phyloP scores from a whole-genome alignment of 169 alveolate genomes.

The Besnoitia besnoiti region DNA sequence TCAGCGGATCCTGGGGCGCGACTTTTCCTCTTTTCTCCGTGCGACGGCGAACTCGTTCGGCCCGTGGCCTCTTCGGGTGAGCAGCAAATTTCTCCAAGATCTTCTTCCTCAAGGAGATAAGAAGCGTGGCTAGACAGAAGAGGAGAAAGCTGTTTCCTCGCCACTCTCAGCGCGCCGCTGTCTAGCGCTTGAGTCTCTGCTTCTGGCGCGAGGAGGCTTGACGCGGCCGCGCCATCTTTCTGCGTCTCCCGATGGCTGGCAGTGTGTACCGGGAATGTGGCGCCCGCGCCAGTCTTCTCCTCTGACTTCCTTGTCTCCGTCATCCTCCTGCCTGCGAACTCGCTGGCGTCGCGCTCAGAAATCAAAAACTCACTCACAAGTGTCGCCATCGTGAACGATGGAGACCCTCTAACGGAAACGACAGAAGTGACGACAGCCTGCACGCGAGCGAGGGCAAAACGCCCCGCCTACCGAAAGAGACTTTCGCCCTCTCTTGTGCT shows the following conservation, averaged over 20 bases:
- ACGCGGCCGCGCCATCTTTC: neutral
- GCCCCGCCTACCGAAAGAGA: too few species aligned
- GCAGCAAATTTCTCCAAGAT: constrained; percentile 14
- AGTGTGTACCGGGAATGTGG: neutral
- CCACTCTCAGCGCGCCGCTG: too few species aligned
- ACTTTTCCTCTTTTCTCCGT: neutral
- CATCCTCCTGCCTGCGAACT: neutral
- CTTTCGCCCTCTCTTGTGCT: too few species aligned
- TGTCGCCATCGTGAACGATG: neutral
- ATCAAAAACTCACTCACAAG: neutral
- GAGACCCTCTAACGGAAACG: neutral
- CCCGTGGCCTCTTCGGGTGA: neutral
- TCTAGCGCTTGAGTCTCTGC: too few species aligned
- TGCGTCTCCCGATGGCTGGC: neutral
- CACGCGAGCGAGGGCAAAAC: too few species aligned
- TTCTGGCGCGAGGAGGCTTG: too few species aligned
- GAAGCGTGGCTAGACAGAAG: neutral
- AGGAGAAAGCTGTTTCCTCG: neutral
- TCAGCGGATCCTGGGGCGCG: neutral
- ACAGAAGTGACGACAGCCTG: too few species aligned
- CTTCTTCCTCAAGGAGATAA: neutral
- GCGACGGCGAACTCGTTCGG: neutral
- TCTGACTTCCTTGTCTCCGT: neutral
- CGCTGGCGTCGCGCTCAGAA: neutral
- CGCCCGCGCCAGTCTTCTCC: neutral